Conservation (phyloP, 1,284 basidiomycete genomes). For the Coriolopsis trogii region DNA sequence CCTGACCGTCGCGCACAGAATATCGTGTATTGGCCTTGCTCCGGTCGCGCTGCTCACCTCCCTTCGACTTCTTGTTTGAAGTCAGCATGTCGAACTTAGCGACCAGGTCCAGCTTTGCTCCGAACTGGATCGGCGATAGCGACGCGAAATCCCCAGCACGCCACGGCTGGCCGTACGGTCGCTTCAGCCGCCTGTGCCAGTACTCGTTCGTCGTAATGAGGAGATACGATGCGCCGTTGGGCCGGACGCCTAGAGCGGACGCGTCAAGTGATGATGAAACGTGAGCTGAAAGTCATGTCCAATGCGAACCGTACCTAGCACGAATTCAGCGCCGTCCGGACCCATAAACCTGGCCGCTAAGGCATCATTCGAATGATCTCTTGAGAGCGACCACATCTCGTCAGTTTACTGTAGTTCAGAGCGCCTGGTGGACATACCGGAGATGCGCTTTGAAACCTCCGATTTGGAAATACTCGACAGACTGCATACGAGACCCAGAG, state of each 20-base stretch:
- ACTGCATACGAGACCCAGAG: slow-evolving; percentile 10
- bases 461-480: slow-evolving; percentile 33
- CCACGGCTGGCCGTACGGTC: slow-evolving; percentile 5
- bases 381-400: neutral
- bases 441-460: slow-evolving; percentile 34
- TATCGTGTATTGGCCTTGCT: slow-evolving; percentile 37
- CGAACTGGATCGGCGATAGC: slow-evolving; percentile 38
- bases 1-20: slow-evolving; percentile 17
- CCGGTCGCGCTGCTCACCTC: slow-evolving; percentile 24
- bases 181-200: slow-evolving; percentile 6
- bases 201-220: slow-evolving; percentile 28
- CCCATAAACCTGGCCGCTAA: slow-evolving; percentile 10
- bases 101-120: slow-evolving; percentile 23
- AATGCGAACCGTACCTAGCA: slow-evolving; percentile 21
- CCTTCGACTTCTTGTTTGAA: slow-evolving; percentile 29
- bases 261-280: neutral
- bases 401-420: neutral
- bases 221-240: slow-evolving; percentile 38
- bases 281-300: neutral
- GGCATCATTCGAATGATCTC: slow-evolving; percentile 16
- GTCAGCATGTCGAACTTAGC: slow-evolving; percentile 29
- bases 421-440: slow-evolving; percentile 20
- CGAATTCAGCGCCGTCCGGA: slow-evolving; percentile 14
- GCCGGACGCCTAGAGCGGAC: slow-evolving; percentile 30
- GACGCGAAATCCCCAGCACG: slow-evolving; percentile 30